phyloP scores from a whole-genome alignment of 768 basidiomycete genomes.

The Fomitopsis pulvina region DNA sequence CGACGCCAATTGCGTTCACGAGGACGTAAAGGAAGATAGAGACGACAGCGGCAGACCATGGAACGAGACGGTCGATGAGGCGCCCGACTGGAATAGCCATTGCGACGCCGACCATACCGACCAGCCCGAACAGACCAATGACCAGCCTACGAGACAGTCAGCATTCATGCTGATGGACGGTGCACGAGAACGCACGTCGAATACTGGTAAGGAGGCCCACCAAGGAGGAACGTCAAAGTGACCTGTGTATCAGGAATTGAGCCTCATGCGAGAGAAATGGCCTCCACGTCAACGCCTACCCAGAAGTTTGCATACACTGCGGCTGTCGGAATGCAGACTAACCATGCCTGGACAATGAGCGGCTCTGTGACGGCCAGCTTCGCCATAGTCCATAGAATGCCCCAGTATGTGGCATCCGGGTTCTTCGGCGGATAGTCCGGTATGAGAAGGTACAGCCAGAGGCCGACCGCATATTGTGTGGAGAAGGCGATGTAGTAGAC shows the following conservation, averaged over 20 bases:
- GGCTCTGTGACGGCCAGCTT: conserved; percentile 76
- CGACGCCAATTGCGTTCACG: conserved; percentile 59
- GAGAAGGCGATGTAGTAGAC: conserved; percentile 77
- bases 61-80: conserved; percentile 61
- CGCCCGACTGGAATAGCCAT: conserved; percentile 64
- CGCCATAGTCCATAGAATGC: conserved; percentile 71
- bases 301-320: conserved; percentile 46
- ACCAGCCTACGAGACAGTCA: conserved; percentile 32
- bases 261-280: too few species aligned
- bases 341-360: conserved; percentile 57
- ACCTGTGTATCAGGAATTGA: conserved; percentile 5
- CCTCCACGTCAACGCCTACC: conserved; percentile 24
- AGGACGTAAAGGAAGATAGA: conserved; percentile 39
- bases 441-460: conserved; percentile 54
- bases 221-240: conserved; percentile 79
- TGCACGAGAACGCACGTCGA: conserved; percentile 44
- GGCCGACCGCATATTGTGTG: conserved; percentile 53
- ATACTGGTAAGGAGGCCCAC: conserved; percentile 68
- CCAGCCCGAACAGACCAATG: conserved; percentile 43
- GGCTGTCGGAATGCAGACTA: conserved; percentile 53
- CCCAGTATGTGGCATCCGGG: conserved; percentile 51
- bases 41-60: conserved; percentile 70
- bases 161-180: neutral
- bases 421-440: conserved; percentile 85
- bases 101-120: conserved; percentile 55